phyloP scores from a whole-genome alignment of 2,329 filamentous ascomycete species.

The Aspergillus viridinutans region DNA sequence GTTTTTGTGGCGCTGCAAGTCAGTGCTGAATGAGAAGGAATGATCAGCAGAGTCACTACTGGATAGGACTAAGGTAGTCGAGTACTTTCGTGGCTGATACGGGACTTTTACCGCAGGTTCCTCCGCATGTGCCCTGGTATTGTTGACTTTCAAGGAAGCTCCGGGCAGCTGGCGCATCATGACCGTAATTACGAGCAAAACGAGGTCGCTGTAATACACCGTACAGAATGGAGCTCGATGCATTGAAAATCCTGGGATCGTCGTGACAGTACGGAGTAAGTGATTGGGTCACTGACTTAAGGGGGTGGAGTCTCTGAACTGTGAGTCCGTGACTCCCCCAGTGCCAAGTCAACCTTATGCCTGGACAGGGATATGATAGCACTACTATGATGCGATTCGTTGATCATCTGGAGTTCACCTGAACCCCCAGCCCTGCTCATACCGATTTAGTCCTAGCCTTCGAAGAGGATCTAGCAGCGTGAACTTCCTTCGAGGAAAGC shows the following conservation, averaged over 20 bases:
- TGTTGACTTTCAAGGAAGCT: no score
- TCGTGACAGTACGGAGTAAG: background rate
- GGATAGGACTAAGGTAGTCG: background rate
- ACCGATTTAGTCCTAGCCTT: background rate
- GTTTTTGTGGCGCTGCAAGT: background rate
- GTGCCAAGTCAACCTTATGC: conserved; percentile 18
- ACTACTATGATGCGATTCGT: conserved; percentile 1
- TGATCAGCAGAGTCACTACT: background rate
- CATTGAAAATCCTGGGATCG: background rate
- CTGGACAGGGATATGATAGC: conserved; percentile 7
- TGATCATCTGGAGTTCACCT: background rate
- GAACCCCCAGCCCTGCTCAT: background rate
- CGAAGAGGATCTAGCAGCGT: background rate
- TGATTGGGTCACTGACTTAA: background rate
- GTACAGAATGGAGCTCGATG: background rate
- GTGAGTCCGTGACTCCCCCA: background rate
- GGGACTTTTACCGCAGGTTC: no score
- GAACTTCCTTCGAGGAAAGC: background rate
- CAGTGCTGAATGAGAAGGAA: background rate
- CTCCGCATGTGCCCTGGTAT: no score
- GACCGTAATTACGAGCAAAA: no score
- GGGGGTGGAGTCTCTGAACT: background rate
- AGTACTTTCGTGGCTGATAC: no score
- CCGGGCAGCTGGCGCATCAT: no score
- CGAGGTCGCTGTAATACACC: background rate